Conservation (phyloP, 257 asterid genomes). For the Leptodermis oblonga region DNA sequence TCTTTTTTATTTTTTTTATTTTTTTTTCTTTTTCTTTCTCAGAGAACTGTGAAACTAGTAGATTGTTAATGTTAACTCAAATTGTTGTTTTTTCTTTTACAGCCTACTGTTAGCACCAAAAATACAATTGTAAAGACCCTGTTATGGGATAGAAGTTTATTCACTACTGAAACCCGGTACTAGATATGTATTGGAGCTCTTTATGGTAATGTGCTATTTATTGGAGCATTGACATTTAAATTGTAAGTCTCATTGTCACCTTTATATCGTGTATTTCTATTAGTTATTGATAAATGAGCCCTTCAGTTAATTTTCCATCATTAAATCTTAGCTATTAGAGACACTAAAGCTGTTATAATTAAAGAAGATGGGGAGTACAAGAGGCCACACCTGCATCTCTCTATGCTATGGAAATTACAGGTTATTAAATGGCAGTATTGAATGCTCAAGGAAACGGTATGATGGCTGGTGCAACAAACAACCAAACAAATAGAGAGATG, state of each 20-base stretch:
- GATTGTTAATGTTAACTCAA: not conserved
- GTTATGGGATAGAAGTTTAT: constrained; percentile 64
- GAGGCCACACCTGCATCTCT: constrained; percentile 21
- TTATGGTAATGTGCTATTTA: constrained; percentile 57
- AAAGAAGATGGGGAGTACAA: constrained; percentile 36
- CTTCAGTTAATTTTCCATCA: constrained; percentile 7
- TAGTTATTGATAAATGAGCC: not conserved
- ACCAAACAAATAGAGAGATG: constrained; percentile 56
- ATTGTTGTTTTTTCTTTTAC: constrained; percentile 3
- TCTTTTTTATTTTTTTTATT: too few species aligned
- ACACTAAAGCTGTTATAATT: constrained; percentile 42
- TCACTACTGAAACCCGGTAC: constrained; percentile 53
- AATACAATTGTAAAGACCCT: constrained; percentile 75
- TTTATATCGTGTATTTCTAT: not conserved
- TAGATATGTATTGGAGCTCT: constrained; percentile 74
- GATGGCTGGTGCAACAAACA: constrained; percentile 31
- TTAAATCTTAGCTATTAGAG: constrained; percentile 57
- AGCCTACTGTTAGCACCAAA: constrained; percentile 56
- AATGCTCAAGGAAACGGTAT: too few species aligned
- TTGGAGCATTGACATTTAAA: constrained; percentile 71
- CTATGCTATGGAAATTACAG: constrained; percentile 30
- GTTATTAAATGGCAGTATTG: too few species aligned
- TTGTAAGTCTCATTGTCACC: constrained; percentile 38
- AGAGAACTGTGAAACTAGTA: not conserved
- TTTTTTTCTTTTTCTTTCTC: not conserved